phyloP scores from a whole-genome alignment of 371 early-diverging fungal species.

The Lichtheimia corymbifera region DNA sequence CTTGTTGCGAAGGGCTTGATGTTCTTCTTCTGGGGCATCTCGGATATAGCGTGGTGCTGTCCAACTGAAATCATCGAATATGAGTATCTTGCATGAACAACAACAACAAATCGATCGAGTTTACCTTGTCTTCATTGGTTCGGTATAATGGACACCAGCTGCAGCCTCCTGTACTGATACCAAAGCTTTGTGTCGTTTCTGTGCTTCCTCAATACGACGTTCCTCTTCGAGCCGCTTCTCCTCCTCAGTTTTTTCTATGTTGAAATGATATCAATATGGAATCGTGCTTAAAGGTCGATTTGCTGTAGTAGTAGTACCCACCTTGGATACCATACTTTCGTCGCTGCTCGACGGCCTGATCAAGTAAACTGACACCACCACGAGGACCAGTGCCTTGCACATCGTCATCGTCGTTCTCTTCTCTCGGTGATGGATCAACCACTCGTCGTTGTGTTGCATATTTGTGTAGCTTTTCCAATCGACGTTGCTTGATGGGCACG shows the following conservation, averaged over 20 bases:
- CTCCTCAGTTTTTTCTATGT: constrained; percentile 71
- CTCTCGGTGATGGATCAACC: constrained; percentile 25
- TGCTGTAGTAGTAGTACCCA: constrained; percentile 12
- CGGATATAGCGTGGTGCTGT: constrained; percentile 75
- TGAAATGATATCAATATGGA: neutral
- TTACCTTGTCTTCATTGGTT: constrained; percentile 80
- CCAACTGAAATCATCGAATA: constrained; percentile 57
- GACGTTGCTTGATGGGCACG: constrained; percentile 78
- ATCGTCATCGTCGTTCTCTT: constrained; percentile 50
- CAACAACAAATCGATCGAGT: neutral
- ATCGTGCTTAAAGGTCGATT: neutral
- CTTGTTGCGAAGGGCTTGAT: constrained; percentile 60
- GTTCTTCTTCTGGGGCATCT: constrained; percentile 51
- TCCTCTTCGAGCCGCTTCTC: constrained; percentile 87
- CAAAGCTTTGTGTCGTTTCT: constrained; percentile 76
- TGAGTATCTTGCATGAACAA: neutral
- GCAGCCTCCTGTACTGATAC: constrained; percentile 89
- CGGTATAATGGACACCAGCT: constrained; percentile 81
- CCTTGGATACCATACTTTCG: constrained; percentile 57
- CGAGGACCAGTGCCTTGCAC: constrained; percentile 56
- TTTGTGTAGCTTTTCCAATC: constrained; percentile 58
- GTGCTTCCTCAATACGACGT: constrained; percentile 78
- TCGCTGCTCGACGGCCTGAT: constrained; percentile 80
- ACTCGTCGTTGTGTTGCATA: constrained; percentile 42
- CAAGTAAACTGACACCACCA: constrained; percentile 75